Percentiles rank a stretch among this genome's conserved stretches.
Conservation (phyloP, 108 stramenopile species). For the Craspedostauros australis region DNA sequence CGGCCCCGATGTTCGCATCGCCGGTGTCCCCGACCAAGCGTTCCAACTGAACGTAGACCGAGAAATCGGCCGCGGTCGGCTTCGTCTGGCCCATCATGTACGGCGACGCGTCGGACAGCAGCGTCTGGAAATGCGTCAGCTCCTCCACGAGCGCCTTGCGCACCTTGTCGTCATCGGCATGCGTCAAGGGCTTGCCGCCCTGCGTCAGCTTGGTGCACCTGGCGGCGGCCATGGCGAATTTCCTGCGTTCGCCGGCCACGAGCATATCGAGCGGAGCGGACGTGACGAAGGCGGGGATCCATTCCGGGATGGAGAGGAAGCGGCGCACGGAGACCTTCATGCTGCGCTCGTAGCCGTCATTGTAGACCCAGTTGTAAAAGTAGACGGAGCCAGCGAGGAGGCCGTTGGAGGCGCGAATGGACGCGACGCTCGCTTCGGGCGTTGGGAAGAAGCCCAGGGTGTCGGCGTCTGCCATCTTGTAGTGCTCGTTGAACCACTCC, state of each 20-base stretch:
- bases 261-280: background rate
- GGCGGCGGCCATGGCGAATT: no score
- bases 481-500: background rate
- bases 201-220: no score
- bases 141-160: no score
- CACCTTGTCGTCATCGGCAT: no score
- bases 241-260: no score
- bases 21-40: slow-evolving; percentile 1
- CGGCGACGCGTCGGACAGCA: background rate
- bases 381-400: background rate
- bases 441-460: background rate
- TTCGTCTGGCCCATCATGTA: background rate
- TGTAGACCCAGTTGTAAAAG: background rate
- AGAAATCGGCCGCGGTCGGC: slow-evolving; percentile 6
- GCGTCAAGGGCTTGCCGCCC: no score
- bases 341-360: background rate
- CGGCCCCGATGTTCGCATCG: background rate
- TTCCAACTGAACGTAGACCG: slow-evolving; percentile 4
- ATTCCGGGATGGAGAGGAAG: no score
- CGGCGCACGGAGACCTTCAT: background rate
- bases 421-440: background rate
- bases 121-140: no score
- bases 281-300: background rate
- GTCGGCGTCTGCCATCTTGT: no score
- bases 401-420: background rate